phyloP scores from a whole-genome alignment of 257 asterid species.

The Galeopsis tetrahit region DNA sequence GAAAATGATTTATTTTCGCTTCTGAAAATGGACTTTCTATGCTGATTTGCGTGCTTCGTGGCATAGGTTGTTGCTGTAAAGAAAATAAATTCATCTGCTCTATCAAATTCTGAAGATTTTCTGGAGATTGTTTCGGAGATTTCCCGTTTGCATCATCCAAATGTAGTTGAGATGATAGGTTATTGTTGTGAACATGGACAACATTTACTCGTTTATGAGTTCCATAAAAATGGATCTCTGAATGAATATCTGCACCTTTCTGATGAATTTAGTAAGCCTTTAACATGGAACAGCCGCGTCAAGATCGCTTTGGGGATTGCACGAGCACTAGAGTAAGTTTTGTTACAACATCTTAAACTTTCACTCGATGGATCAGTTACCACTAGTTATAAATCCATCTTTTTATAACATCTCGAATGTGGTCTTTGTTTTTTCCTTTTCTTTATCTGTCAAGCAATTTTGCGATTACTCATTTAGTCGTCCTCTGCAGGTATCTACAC shows the following conservation, averaged over 20 bases:
- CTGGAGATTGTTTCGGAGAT: slow-evolving; percentile 73
- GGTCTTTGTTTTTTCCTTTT: neutral
- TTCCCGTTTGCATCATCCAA: slow-evolving; percentile 76
- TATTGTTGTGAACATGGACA: slow-evolving; percentile 95
- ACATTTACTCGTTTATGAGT: slow-evolving; percentile 78
- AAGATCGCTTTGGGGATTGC: slow-evolving; percentile 97
- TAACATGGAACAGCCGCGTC: slow-evolving; percentile 91
- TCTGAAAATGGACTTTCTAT: neutral
- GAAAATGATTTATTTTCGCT: slow-evolving; percentile 6
- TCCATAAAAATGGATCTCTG: slow-evolving; percentile 78
- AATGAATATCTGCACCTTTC: slow-evolving; percentile 77
- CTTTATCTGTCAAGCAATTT: neutral
- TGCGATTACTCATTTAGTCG: slow-evolving; percentile 29
- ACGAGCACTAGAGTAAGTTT: slow-evolving; percentile 86
- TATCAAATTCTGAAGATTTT: slow-evolving; percentile 69
- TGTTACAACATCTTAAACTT: neutral
- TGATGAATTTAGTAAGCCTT: slow-evolving; percentile 76
- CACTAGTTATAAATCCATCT: neutral
- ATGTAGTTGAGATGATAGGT: slow-evolving; percentile 84
- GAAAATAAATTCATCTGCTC: slow-evolving; percentile 74
- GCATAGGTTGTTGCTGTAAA: slow-evolving; percentile 90
- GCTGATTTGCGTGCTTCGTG: neutral
- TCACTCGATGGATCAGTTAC: neutral
- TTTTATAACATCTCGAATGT: neutral
- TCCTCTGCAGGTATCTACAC: slow-evolving; percentile 77